Conservation (phyloP, 1,139 yeast genomes). For the Geotrichum fermentans region DNA sequence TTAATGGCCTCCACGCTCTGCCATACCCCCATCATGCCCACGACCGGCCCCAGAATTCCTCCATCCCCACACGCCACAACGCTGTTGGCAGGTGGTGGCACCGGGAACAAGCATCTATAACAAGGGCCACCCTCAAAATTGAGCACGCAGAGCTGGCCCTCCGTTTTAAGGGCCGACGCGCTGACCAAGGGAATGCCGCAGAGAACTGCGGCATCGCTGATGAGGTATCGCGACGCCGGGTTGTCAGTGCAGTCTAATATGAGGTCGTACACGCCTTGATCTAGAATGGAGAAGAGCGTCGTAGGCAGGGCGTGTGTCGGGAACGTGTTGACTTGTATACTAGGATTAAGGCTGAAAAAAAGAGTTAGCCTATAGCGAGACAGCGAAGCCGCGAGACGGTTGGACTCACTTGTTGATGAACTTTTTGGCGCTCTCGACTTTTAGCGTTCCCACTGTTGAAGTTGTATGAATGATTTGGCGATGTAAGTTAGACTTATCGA, state of each 20-base stretch:
- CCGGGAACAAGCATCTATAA: constrained; percentile 87
- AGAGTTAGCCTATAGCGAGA: background rate
- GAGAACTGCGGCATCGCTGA: constrained; percentile 79
- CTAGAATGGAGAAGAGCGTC: constrained; percentile 62
- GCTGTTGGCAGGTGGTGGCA: constrained; percentile 80
- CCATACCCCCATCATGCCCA: constrained; percentile 81
- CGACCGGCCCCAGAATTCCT: constrained; percentile 93
- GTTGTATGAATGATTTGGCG: constrained; percentile 81
- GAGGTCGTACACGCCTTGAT: constrained; percentile 49
- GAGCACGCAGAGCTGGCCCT: constrained; percentile 79
- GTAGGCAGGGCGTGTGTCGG: constrained; percentile 48
- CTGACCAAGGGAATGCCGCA: constrained; percentile 70
- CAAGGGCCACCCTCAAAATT: constrained; percentile 81
- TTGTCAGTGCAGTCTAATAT: constrained; percentile 93
- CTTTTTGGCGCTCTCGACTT: constrained; percentile 70
- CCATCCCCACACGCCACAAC: constrained; percentile 89
- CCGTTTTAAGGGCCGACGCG: constrained; percentile 87
- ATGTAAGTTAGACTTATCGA: constrained; percentile 81
- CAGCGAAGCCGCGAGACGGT: background rate
- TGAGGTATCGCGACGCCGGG: constrained; percentile 79
- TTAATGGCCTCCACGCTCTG: constrained; percentile 89
- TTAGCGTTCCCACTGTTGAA: constrained; percentile 58
- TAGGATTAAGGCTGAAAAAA: constrained; percentile 53
- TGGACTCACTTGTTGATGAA: constrained; percentile 40
- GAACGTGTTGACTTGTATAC: constrained; percentile 52